Conservation (phyloP, 1,139 yeast genomes). For the Kodamaea anthophila region DNA sequence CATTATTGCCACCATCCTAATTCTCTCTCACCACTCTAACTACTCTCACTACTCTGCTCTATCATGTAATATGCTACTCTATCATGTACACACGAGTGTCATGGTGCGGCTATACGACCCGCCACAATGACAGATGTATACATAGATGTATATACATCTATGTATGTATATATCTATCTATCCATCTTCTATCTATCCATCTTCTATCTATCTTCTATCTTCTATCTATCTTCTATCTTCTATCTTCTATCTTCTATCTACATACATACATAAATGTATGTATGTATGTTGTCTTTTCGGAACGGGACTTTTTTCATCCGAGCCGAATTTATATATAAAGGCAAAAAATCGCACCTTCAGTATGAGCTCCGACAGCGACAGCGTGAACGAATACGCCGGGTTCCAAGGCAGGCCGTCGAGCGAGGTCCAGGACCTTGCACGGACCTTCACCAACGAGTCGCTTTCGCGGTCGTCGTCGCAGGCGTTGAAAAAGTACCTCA, state of each 20-base stretch:
- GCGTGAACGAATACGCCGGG: constrained; percentile 33
- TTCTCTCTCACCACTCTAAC: no score
- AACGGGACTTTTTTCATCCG: not conserved
- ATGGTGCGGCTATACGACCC: no score
- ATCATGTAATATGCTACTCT: no score
- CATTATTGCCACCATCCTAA: no score
- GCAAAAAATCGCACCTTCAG: not conserved
- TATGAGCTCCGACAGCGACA: constrained; percentile 13
- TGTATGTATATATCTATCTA: not conserved
- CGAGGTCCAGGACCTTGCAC: constrained; percentile 56
- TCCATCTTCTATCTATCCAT: not conserved
- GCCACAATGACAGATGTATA: no score
- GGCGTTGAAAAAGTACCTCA: constrained; percentile 28
- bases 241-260: not conserved
- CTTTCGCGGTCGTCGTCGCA: constrained; percentile 7
- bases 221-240: not conserved
- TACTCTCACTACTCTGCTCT: no score
- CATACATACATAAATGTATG: no score
- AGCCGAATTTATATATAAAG: not conserved
- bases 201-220: not conserved
- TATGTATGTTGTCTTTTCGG: no score
- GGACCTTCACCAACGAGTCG: constrained; percentile 34
- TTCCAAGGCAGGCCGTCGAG: constrained; percentile 19
- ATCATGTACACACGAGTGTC: no score
- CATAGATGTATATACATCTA: no score